A percentile compares a stretch with the other conserved stretches of the same genome.
These are phyloP conservation scores for Diphasiastrum complanatum DNA, from an alignment of 83 land plant species.

Conservation along the genomic window DNA sequence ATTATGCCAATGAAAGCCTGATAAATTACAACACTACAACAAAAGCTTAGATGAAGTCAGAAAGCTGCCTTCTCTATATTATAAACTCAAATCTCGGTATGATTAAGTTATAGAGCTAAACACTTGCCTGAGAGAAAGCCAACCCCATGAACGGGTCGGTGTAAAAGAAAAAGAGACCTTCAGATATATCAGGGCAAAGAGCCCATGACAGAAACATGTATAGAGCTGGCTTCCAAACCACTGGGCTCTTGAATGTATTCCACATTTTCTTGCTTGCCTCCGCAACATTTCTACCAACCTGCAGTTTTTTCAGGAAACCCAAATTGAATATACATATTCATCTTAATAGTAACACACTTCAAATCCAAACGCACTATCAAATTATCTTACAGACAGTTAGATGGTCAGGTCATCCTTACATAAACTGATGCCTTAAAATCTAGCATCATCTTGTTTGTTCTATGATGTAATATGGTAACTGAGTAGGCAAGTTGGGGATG, in stretches of 20 bases:
- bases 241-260: conserved; percentile 44
- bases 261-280: conserved; percentile 34
- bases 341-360: too few species aligned
- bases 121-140: conserved; percentile 61
- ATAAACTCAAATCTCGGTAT: too few species aligned
- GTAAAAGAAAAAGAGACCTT: conserved; percentile 75
- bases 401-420: too few species aligned
- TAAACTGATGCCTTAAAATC: too few species aligned
- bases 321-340: too few species aligned
- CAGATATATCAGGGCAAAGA: conserved; percentile 54
- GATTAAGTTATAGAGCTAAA: too few species aligned
- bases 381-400: too few species aligned
- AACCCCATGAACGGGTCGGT: conserved; percentile 58
- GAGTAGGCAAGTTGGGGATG: not conserved
- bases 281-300: conserved; percentile 48
- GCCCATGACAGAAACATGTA: conserved; percentile 75
- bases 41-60: not conserved
- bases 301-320: too few species aligned
- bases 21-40: conserved; percentile 8
- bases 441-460: too few species aligned
- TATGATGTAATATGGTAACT: not conserved
- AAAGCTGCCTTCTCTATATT: too few species aligned
- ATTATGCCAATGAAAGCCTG: conserved; percentile 70
- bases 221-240: conserved; percentile 70
- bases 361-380: not conserved